These are phyloP conservation scores for Coniophora puteana DNA, from an alignment of 1,284 basidiomycete genomes.

Conservation along the genomic window DNA sequence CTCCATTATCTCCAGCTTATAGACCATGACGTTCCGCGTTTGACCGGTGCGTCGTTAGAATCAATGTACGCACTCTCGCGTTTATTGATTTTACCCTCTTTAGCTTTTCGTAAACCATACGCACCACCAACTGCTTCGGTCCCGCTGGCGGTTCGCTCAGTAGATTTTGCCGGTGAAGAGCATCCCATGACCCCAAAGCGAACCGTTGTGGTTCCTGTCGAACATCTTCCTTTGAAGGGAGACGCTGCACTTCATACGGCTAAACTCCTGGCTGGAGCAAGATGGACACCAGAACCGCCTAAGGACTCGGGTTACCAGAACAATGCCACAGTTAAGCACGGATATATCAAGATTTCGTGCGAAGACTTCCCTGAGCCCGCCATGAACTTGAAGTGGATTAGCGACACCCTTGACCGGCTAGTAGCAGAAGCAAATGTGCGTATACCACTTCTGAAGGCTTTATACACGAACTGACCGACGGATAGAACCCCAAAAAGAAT, in stretches of 20 bases:
- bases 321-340: conserved; percentile 55
- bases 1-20: conserved; percentile 78
- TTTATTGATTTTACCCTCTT: conserved; percentile 10
- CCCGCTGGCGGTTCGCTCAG: conserved; percentile 69
- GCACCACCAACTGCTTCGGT: conserved; percentile 52
- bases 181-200: conserved; percentile 72
- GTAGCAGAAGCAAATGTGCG: conserved; percentile 76
- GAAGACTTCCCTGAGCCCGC: conserved; percentile 75
- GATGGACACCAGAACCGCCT: conserved; percentile 77
- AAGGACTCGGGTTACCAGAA: conserved; percentile 62
- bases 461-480: conserved; percentile 15
- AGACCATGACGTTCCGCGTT: conserved; percentile 78
- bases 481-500: conserved; percentile 24
- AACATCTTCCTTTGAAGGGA: conserved; percentile 61
- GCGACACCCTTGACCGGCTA: conserved; percentile 72
- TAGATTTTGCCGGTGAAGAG: conserved; percentile 72
- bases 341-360: conserved; percentile 83
- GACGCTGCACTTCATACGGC: conserved; percentile 69
- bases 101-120: conserved; percentile 78
- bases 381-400: conserved; percentile 87
- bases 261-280: conserved; percentile 77
- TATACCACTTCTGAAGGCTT: conserved; percentile 13
- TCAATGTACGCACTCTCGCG: conserved; percentile 4
- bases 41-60: conserved; percentile 60
- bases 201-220: conserved; percentile 68